A percentile compares a stretch with the other conserved stretches of the same genome.
Evolutionary conservation across 148 eudicot genomes (phyloP).

Genomic region (Suaeda aralocaspica): DNA sequence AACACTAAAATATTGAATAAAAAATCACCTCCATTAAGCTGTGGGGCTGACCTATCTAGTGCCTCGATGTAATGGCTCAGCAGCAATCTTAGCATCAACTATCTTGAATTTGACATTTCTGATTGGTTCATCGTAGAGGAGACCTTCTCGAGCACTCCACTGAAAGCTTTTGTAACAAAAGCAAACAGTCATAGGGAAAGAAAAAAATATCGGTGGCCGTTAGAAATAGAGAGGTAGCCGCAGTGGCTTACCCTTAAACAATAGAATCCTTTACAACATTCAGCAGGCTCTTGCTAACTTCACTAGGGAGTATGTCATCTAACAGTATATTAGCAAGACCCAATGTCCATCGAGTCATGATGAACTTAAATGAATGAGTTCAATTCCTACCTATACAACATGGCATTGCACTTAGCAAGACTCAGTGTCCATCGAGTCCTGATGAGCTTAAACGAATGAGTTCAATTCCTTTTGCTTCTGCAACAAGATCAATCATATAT

Average conservation of each 20-base stretch:
- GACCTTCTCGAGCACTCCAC: constrained; percentile 99
- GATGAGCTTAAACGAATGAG: too few relatives aligned
- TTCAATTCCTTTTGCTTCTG: too few relatives aligned
- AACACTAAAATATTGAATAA: too few relatives aligned
- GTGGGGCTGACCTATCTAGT: constrained; percentile 97
- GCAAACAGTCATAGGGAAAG: background rate
- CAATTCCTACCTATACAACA: too few relatives aligned
- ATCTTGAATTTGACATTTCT: constrained; percentile 97
- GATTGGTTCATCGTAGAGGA: constrained; percentile 96
- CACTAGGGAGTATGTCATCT: constrained; percentile 97
- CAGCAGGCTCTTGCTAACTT: constrained; percentile 85
- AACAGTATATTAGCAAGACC: constrained; percentile 86
- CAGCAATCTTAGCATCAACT: constrained; percentile 93
- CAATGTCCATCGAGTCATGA: too few relatives aligned
- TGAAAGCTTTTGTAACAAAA: constrained; percentile 56
- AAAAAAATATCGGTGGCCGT: background rate
- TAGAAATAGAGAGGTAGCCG: background rate
- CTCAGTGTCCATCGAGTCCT: too few relatives aligned
- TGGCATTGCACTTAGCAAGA: too few relatives aligned
- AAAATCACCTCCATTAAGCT: too few relatives aligned
- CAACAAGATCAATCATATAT: too few relatives aligned
- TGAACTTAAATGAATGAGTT: too few relatives aligned
- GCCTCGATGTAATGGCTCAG: constrained; percentile 93
- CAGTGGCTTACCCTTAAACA: constrained; percentile 80
- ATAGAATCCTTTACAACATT: constrained; percentile 94